Percentiles rank a stretch among this genome's conserved stretches.
These are phyloP conservation scores for Cyclotella atomus DNA, from an alignment of 108 stramenopile species.

Conservation along the genomic window DNA sequence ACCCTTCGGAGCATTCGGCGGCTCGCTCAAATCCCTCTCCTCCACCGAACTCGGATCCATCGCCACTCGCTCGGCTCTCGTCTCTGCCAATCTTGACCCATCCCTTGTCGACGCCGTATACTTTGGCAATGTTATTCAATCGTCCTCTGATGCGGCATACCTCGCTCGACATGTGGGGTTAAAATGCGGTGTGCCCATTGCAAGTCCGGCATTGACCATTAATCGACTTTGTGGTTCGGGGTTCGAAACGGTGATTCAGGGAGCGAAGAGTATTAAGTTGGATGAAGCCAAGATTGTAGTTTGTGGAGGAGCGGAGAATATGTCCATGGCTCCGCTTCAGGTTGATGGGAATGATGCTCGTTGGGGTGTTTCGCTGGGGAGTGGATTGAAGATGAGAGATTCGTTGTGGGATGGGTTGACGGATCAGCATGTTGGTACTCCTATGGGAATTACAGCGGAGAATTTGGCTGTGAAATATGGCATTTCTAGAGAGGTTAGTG, in stretches of 20 bases:
- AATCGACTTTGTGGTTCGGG: slow-evolving; percentile 98
- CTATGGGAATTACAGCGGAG: slow-evolving; percentile 99
- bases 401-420: slow-evolving; percentile 87
- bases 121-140: slow-evolving; percentile 97
- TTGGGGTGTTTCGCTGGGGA: slow-evolving; percentile 90
- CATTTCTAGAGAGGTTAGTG: slow-evolving; percentile 78
- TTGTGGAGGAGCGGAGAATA: slow-evolving; percentile 97
- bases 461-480: slow-evolving; percentile 93
- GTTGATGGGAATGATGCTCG: slow-evolving; percentile 86
- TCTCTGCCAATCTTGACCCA: slow-evolving; percentile 71
- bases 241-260: slow-evolving; percentile 95
- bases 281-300: slow-evolving; percentile 86
- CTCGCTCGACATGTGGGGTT: slow-evolving; percentile 94
- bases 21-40: slow-evolving; percentile 78
- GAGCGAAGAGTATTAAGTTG: slow-evolving; percentile 87
- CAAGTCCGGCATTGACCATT: slow-evolving; percentile 91
- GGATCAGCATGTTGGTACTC: slow-evolving; percentile 86
- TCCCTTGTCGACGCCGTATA: slow-evolving; percentile 81
- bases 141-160: slow-evolving; percentile 91
- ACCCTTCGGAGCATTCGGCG: slow-evolving; percentile 97
- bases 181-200: slow-evolving; percentile 71
- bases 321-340: slow-evolving; percentile 92
- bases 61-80: slow-evolving; percentile 82
- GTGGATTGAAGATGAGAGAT: slow-evolving; percentile 77
- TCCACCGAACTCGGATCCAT: slow-evolving; percentile 82